Conservation (phyloP, 805 yeast genomes). For the Trichomonascus vanleenenianus region DNA sequence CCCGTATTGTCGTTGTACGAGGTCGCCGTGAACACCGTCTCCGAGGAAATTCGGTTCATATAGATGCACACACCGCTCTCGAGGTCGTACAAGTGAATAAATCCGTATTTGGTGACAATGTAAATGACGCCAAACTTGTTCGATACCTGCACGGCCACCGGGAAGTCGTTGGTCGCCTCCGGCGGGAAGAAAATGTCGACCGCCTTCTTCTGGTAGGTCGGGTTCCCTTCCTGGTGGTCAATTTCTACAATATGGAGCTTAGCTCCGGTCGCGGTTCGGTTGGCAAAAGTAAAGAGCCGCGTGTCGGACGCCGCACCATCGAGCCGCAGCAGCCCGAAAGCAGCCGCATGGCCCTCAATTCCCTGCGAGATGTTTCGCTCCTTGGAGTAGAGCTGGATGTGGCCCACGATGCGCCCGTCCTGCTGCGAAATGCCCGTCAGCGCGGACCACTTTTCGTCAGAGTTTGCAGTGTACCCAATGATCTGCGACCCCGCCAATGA, state of each 20-base stretch:
- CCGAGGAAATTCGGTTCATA: conserved; percentile 93
- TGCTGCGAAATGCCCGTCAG: conserved; percentile 92
- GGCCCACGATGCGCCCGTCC: conserved; percentile 90
- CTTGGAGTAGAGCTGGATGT: conserved; percentile 84
- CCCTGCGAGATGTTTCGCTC: conserved; percentile 91
- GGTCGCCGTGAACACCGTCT: conserved; percentile 87
- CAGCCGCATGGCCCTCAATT: conserved; percentile 95
- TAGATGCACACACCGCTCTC: conserved; percentile 89
- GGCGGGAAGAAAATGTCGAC: conserved; percentile 95
- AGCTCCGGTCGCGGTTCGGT: conserved; percentile 66
- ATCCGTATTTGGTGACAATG: conserved; percentile 90
- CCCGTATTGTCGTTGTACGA: conserved; percentile 68
- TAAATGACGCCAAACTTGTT: conserved; percentile 80
- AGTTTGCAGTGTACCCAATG: conserved; percentile 81
- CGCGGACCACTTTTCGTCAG: conserved; percentile 84
- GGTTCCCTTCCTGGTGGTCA: conserved; percentile 80
- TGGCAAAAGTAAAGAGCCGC: conserved; percentile 87
- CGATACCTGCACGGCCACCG: conserved; percentile 83
- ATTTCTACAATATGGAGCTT: conserved; percentile 90
- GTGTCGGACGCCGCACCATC: conserved; percentile 68
- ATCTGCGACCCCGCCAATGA: conserved; percentile 72
- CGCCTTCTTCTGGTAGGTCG: conserved; percentile 79
- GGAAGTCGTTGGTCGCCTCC: conserved; percentile 94
- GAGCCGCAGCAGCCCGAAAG: conserved; percentile 68
- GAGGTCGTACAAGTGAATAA: conserved; percentile 89